phyloP scores from a whole-genome alignment of 2,329 filamentous ascomycete species.

The Aotearoamyces nothofagi region DNA sequence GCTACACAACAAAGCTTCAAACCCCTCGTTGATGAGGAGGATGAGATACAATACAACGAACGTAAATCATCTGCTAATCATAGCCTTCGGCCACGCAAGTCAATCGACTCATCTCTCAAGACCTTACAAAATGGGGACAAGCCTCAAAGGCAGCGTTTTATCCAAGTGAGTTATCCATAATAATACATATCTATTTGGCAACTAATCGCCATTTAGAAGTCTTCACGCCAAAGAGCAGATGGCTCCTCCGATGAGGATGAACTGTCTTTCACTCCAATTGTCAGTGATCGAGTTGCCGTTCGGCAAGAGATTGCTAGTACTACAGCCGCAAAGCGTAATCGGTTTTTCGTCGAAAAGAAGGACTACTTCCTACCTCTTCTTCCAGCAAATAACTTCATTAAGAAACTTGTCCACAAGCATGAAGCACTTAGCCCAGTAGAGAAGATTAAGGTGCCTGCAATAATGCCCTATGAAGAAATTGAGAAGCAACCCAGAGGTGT shows the following conservation, averaged over 20 bases:
- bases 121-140: constrained; percentile 10
- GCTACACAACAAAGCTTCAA: neutral
- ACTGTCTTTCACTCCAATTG: constrained; percentile 8
- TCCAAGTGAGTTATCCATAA: too few species aligned
- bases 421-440: constrained; percentile 10
- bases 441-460: constrained; percentile 9
- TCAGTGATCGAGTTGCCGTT: constrained; percentile 14
- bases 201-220: too few species aligned
- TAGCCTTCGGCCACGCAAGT: constrained; percentile 8
- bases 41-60: constrained; percentile 1
- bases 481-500: constrained; percentile 20
- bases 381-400: constrained; percentile 19
- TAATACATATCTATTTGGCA: too few species aligned
- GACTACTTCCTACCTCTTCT: constrained; percentile 19
- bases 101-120: constrained; percentile 12
- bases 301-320: constrained; percentile 16
- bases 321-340: constrained; percentile 14
- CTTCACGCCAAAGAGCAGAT: too few species aligned
- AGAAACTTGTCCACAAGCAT: constrained; percentile 16
- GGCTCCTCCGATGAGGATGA: neutral
- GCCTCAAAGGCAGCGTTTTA: neutral
- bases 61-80: constrained; percentile 2
- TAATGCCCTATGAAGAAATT: constrained; percentile 15
- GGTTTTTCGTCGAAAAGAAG: constrained; percentile 20
- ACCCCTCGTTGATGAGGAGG: neutral